These are phyloP conservation scores for Aspergillus candidus DNA, from an alignment of 2,329 filamentous ascomycete genomes.

Conservation along the genomic window DNA sequence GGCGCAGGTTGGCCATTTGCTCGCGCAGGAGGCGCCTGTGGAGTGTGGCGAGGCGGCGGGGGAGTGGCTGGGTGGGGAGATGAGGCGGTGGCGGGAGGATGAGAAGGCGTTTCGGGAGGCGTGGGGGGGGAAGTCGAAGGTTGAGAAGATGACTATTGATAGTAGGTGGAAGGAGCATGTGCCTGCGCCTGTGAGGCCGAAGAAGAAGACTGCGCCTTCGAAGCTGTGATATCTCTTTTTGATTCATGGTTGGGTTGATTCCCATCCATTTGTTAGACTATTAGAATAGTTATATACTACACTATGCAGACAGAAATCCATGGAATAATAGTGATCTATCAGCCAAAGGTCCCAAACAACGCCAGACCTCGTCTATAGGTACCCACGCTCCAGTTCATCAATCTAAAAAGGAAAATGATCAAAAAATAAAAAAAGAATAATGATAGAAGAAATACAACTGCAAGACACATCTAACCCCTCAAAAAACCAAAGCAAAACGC, in stretches of 20 bases:
- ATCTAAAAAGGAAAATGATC: neutral
- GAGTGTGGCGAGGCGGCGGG: conserved; percentile 58
- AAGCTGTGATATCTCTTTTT: conserved; percentile 19
- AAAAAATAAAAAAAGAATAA: neutral
- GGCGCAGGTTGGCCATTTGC: conserved; percentile 65
- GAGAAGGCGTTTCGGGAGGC: conserved; percentile 50
- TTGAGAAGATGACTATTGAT: conserved; percentile 53
- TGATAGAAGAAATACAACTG: neutral
- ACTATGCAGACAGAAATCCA: too few relatives aligned
- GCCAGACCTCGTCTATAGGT: conserved; percentile 11
- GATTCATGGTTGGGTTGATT: neutral
- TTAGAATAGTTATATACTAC: too few relatives aligned
- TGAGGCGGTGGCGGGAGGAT: conserved; percentile 53
- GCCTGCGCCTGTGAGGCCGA: conserved; percentile 24
- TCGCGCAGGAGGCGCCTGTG: conserved; percentile 72
- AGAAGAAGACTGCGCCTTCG: conserved; percentile 17
- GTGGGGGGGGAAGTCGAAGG: conserved; percentile 47
- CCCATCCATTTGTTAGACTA: too few relatives aligned
- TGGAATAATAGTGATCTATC: conserved; percentile 3
- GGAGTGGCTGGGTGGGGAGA: conserved; percentile 52
- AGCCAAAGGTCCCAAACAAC: conserved; percentile 4
- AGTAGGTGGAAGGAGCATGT: conserved; percentile 47
- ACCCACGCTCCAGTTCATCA: neutral
- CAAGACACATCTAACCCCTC: too few relatives aligned
- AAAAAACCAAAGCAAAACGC: neutral